These are phyloP conservation scores for Hordeum vulgare DNA, from an alignment of 176 grass and related monocot genomes.

Conservation along the genomic window DNA sequence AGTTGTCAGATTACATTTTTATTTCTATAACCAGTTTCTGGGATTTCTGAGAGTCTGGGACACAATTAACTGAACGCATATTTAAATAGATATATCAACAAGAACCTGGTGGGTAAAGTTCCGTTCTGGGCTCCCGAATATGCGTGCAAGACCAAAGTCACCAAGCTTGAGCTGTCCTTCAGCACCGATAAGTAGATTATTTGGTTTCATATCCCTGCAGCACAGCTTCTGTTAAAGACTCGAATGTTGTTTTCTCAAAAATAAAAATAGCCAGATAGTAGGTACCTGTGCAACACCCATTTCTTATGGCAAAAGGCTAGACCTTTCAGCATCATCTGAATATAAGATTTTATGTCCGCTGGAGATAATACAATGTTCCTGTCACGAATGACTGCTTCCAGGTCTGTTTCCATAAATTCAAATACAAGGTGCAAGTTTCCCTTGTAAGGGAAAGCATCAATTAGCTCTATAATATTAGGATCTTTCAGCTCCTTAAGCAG, in stretches of 20 bases:
- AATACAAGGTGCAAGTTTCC: slow-evolving; percentile 93
- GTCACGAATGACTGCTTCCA: slow-evolving; percentile 95
- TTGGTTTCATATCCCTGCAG: slow-evolving; percentile 98
- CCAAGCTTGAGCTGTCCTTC: slow-evolving; percentile 95
- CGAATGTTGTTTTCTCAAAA: not conserved
- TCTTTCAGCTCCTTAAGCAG: slow-evolving; percentile 91
- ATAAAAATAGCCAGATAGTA: slow-evolving; percentile 22
- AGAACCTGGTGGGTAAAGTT: slow-evolving; percentile 95
- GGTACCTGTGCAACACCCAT: slow-evolving; percentile 97
- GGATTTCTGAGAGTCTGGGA: not conserved
- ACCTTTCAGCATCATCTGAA: slow-evolving; percentile 97
- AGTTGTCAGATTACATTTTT: not conserved
- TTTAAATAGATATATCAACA: not conserved
- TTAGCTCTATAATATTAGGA: slow-evolving; percentile 89
- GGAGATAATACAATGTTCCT: slow-evolving; percentile 83
- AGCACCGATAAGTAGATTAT: slow-evolving; percentile 88
- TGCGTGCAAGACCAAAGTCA: slow-evolving; percentile 92
- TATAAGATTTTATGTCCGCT: slow-evolving; percentile 86
- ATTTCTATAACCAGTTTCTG: not conserved
- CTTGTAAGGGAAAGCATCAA: slow-evolving; percentile 93
- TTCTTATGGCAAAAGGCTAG: slow-evolving; percentile 89
- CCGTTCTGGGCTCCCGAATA: slow-evolving; percentile 89
- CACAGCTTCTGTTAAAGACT: slow-evolving; percentile 13
- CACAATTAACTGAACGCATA: not conserved
- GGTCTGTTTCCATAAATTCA: slow-evolving; percentile 96